These are phyloP conservation scores for Asterochloris sp. DNA, from an alignment of 139 green algal genomes.

Conservation along the genomic window DNA sequence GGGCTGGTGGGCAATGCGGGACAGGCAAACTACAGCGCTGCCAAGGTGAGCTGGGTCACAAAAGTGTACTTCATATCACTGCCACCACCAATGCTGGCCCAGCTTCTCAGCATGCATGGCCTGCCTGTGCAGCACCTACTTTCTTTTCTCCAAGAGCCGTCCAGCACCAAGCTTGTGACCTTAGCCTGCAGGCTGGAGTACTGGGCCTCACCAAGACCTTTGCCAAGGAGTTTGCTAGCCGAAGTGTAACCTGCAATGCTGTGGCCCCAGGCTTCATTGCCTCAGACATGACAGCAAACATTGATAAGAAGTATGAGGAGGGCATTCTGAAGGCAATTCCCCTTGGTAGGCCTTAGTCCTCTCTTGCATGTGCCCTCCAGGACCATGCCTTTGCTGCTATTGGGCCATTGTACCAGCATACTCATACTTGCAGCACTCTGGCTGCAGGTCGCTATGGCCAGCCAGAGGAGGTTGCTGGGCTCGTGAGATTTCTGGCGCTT, in stretches of 20 bases:
- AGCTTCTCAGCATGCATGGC: neutral
- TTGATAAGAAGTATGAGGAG: constrained; percentile 90
- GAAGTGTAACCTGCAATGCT: constrained; percentile 81
- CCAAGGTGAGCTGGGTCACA: constrained; percentile 55
- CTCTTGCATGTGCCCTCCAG: neutral
- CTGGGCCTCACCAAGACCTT: constrained; percentile 86
- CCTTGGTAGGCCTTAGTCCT: constrained; percentile 47
- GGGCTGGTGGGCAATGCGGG: constrained; percentile 92
- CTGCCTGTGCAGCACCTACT: neutral
- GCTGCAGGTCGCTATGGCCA: constrained; percentile 73
- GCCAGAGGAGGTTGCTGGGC: constrained; percentile 84
- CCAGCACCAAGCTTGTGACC: neutral
- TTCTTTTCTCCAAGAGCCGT: neutral
- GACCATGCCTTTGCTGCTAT: neutral
- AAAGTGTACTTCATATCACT: neutral
- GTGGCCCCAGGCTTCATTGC: constrained; percentile 89
- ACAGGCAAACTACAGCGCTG: constrained; percentile 85
- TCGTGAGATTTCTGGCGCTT: constrained; percentile 85
- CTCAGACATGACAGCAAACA: constrained; percentile 79
- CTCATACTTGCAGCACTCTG: neutral
- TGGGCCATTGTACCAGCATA: neutral
- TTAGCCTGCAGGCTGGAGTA: constrained; percentile 55
- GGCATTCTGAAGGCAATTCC: constrained; percentile 80
- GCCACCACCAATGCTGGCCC: neutral
- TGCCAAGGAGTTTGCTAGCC: constrained; percentile 71